phyloP scores from a whole-genome alignment of 73 alveolate species.

The Breviolum minutum region DNA sequence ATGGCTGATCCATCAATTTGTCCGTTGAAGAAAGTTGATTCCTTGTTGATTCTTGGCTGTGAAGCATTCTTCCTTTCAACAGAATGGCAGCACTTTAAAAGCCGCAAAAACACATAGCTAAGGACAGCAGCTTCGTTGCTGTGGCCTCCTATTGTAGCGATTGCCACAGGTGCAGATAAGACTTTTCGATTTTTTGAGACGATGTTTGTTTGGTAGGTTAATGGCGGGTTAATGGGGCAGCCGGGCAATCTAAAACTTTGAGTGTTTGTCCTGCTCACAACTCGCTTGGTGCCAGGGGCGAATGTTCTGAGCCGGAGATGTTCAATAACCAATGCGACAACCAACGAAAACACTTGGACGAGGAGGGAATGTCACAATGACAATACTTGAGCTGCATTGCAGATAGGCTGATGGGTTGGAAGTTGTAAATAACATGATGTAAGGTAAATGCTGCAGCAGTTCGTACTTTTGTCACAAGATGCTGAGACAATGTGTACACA shows the following conservation, averaged over 20 bases:
- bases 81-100: too few relatives aligned
- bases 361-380: neutral
- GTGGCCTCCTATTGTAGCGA: slow-evolving; percentile 93
- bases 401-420: neutral
- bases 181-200: too few relatives aligned
- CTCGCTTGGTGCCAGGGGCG: neutral
- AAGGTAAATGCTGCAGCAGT: neutral
- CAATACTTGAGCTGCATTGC: neutral
- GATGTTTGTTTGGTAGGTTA: too few relatives aligned
- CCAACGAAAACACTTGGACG: slow-evolving; percentile 78
- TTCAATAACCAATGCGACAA: slow-evolving; percentile 87
- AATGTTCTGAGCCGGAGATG: slow-evolving; percentile 84
- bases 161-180: slow-evolving; percentile 52
- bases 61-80: too few relatives aligned
- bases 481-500: too few relatives aligned
- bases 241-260: too few relatives aligned
- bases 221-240: too few relatives aligned
- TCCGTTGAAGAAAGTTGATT: neutral
- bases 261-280: too few relatives aligned
- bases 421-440: neutral
- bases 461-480: too few relatives aligned
- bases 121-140: slow-evolving; percentile 65
- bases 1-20: too few relatives aligned
- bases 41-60: too few relatives aligned
- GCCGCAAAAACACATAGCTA: neutral